Conservation (phyloP, 805 yeast species). For the Candida silvicultrix region DNA sequence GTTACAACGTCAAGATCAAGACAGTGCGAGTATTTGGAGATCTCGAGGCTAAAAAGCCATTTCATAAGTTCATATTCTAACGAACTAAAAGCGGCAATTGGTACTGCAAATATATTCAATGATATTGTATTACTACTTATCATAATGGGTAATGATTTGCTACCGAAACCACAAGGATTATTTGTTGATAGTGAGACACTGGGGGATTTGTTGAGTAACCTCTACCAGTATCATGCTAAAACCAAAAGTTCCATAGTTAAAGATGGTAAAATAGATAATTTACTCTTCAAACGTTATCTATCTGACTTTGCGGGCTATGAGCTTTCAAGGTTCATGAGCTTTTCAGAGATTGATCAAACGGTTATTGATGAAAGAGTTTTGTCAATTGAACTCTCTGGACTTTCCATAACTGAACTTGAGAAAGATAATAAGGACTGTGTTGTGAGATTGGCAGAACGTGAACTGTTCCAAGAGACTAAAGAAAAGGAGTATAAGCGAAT, state of each 20-base stretch:
- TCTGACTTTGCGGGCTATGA: constrained; percentile 58
- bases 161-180: constrained; percentile 86
- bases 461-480: not conserved
- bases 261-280: not conserved
- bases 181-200: constrained; percentile 84
- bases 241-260: constrained; percentile 32
- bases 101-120: constrained; percentile 42
- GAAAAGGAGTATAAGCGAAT: constrained; percentile 21
- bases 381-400: not conserved
- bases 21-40: not conserved
- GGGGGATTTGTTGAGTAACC: constrained; percentile 67
- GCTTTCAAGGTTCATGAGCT: no score
- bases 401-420: not conserved
- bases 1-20: not conserved
- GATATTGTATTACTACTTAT: constrained; percentile 83
- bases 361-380: not conserved
- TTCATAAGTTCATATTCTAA: constrained; percentile 75
- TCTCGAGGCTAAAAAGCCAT: constrained; percentile 42
- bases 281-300: constrained; percentile 60
- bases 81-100: constrained; percentile 63
- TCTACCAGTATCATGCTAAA: constrained; percentile 67
- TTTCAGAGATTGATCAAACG: not conserved
- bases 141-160: constrained; percentile 93
- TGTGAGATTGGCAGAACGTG: not conserved
- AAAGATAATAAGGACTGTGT: not conserved